A percentile compares a stretch with the other conserved stretches of the same genome.
Conservation (phyloP, 768 basidiomycete genomes). For the Mycena belliarum region DNA sequence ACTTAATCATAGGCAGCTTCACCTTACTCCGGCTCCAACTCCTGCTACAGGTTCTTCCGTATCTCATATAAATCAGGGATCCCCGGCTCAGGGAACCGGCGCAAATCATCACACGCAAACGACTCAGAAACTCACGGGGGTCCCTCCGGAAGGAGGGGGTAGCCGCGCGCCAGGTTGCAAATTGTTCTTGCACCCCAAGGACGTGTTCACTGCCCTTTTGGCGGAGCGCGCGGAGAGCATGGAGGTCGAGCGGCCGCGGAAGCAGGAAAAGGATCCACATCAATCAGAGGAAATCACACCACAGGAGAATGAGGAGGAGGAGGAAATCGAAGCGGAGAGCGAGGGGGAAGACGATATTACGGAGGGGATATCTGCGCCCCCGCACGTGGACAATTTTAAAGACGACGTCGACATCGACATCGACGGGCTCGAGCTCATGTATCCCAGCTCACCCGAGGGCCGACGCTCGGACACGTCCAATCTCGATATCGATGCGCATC, state of each 20-base stretch:
- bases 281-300: background rate
- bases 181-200: background rate
- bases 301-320: background rate
- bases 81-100: too few relatives aligned
- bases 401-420: background rate
- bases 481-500: too few relatives aligned
- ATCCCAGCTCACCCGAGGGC: background rate
- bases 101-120: too few relatives aligned
- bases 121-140: background rate
- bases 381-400: background rate
- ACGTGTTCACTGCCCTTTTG: background rate
- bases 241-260: background rate
- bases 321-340: background rate
- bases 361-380: background rate
- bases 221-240: background rate
- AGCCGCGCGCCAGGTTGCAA: background rate
- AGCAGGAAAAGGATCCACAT: background rate
- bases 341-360: background rate
- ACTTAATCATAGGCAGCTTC: too few relatives aligned
- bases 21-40: too few relatives aligned
- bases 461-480: too few relatives aligned
- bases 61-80: too few relatives aligned
- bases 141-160: too few relatives aligned
- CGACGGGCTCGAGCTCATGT: background rate
- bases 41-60: too few relatives aligned